phyloP scores from a whole-genome alignment of 352 stramenopile species.

The Peronospora belbahrii region DNA sequence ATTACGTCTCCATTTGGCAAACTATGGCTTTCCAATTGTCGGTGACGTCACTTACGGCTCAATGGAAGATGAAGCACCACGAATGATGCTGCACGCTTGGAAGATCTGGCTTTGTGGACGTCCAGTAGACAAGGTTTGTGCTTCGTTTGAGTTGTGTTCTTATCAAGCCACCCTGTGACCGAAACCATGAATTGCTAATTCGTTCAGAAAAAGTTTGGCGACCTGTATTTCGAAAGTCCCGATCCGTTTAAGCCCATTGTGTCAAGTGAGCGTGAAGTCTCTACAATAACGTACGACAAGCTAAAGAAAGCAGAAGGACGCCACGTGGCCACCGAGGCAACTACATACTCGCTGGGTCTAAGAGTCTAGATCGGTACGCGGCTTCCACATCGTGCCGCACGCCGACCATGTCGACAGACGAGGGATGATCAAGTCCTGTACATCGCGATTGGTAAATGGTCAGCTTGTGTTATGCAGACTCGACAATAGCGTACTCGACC shows the following conservation, averaged over 20 bases:
- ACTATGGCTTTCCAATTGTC: slow-evolving; percentile 68
- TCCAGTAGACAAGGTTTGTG: slow-evolving; percentile 31
- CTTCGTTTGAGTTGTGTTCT: background rate
- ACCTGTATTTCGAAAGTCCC: slow-evolving; percentile 52
- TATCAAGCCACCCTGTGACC: background rate
- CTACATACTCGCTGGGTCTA: background rate
- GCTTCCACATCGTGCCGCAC: slow-evolving; percentile 33
- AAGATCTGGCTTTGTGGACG: slow-evolving; percentile 60
- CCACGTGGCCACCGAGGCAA: slow-evolving; percentile 1
- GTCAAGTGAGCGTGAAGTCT: slow-evolving; percentile 38
- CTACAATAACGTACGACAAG: slow-evolving; percentile 54
- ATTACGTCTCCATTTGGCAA: slow-evolving; percentile 67
- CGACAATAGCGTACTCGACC: too few relatives aligned
- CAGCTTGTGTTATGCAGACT: slow-evolving; percentile 1
- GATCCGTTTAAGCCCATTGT: slow-evolving; percentile 69
- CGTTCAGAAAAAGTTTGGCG: slow-evolving; percentile 41
- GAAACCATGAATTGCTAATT: background rate
- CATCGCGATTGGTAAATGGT: background rate
- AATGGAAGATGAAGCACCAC: slow-evolving; percentile 45
- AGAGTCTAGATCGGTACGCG: slow-evolving; percentile 9
- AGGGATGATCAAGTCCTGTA: slow-evolving; percentile 46
- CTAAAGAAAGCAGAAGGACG: slow-evolving; percentile 12
- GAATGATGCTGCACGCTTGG: slow-evolving; percentile 86
- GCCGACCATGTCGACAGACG: slow-evolving; percentile 45
- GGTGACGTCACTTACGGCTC: slow-evolving; percentile 71